A percentile compares a stretch with the other conserved stretches of the same genome.
Conservation (phyloP, 208 protist genomes). For the Wallacemonas sp. region DNA sequence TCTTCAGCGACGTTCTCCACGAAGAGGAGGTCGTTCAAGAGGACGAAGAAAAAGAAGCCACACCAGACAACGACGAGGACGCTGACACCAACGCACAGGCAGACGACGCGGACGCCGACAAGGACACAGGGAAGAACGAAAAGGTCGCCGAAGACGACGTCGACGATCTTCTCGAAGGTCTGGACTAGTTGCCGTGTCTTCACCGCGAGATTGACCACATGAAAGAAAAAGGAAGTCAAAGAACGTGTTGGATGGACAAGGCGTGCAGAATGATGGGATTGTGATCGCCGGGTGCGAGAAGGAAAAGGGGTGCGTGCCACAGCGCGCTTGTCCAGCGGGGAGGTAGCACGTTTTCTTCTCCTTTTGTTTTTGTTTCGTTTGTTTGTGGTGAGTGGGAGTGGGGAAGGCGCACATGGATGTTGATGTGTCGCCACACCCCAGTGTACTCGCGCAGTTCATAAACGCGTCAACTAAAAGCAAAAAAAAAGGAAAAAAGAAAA, state of each 20-base stretch:
- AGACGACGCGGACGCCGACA: neutral
- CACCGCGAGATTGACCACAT: neutral
- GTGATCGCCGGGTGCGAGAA: too few species aligned
- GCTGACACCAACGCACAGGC: neutral
- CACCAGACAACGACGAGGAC: neutral
- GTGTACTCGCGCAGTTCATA: too few species aligned
- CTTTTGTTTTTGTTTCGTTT: too few species aligned
- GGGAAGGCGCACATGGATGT: too few species aligned
- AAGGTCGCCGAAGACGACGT: neutral
- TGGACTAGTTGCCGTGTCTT: neutral
- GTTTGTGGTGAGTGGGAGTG: too few species aligned
- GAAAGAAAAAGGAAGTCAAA: neutral
- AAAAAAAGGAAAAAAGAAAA: conserved; percentile 5
- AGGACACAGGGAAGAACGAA: neutral
- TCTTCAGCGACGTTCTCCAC: conserved; percentile 81
- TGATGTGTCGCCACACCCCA: too few species aligned
- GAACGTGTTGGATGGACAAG: too few species aligned
- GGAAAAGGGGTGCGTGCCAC: too few species aligned
- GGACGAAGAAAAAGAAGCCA: conserved; percentile 6
- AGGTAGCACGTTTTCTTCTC: too few species aligned
- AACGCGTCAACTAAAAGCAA: neutral
- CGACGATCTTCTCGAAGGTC: conserved; percentile 1
- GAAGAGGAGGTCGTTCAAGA: conserved; percentile 36
- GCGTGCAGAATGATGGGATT: too few species aligned
- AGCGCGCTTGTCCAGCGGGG: too few species aligned